Base-by-base conservation (phyloP, 148 eudicot species). In the Cornus florida region DNA sequence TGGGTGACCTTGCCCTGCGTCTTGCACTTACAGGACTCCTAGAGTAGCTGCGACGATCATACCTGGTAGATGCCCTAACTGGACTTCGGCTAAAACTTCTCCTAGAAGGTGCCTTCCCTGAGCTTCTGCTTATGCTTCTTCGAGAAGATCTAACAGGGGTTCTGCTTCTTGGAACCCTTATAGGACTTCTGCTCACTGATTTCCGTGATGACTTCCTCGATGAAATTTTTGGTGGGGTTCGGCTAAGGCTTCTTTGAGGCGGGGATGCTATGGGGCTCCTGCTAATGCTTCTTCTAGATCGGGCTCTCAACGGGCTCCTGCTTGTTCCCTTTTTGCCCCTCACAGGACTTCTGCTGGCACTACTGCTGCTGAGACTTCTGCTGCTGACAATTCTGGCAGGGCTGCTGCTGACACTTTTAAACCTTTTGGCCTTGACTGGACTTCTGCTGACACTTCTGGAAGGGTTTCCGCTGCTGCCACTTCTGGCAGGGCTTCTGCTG, bases 11-110 rank as follows among this genome's bases (percentile, higher is more conserved):
- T 75, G 80, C 88, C 82, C 90, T 75, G 46, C 88, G 85, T 28
- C 80, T 84, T 11, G 77, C 84, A 41, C 86, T 86, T 35, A 80
- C 80, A 67, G 92, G 98, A 71, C 94, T 95, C 80, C 91, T 89
- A 24, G 98, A 92, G 79, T 88, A 83, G 82, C 95, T 88, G 67
- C 87, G 90, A 69, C 92, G 89, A 74, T 83, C 86, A 48, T 76
- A 83, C 80, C 94, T 86, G 62, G 84, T 75, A 43, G 91, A 85
- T 48, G 87, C 86, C 87, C 92, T 87, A 65, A 86, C 84, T 39
- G 97, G 98, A 85, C 94, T 62, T 62, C 66, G 66, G 66, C 66
- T 62, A 62, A 20, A 56, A 82, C 95, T 91, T 82, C 88, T 81
- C 41, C 75, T 80, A 57, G 82, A 75, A 11, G 86, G 66, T 6